Base-by-base conservation (phyloP, 495 filamentous ascomycete species). In the Neurospora sp. region DNA sequence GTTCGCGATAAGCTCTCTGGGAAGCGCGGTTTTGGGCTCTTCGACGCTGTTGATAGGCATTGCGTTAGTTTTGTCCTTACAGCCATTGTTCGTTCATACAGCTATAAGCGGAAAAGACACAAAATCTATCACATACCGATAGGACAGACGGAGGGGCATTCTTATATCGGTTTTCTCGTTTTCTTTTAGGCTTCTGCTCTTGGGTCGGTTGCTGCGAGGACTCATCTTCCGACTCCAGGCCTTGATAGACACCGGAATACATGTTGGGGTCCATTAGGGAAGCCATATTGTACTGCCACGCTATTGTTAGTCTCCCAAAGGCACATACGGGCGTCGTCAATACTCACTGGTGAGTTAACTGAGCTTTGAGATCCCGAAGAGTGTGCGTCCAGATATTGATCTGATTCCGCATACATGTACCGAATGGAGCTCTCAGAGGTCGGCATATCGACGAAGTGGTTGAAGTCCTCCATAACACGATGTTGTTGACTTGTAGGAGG, bases 1-100 rank as follows among this genome's bases (percentile, higher is more conserved):
- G 88, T 81, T 94, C 92, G 68, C 93, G 91, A 75, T 94, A 96
- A 39, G 92, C 92, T 76, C 92, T 85, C 80, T 96, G 93, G 4
- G 87, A 88, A 72, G 85, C 86, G 61, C 87, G 83, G 74, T 89
- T 89, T 77, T 89, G 87, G 22, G 86, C 87, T 75, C 87, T 82
- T 71, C 87, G 85, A 18, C 87, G 82, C 87, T 89, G 76, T 41
- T 69, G 61, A 45, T 20, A 40, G 16, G 14, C n/a, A 38, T 7
- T 68, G 20, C 12, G 69, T 71, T 20, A 61, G 61, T 59, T 45
- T 31, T 37, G 35, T 31, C 14, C 22, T 18, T 14, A 31, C 22
- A 27, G 47, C 10, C 22, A 27, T 27, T 16, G 7, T 27, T 39
- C n/a, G 10, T 39, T 8, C 38, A 31, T 14, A 31, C 18, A 37